Evolutionary conservation across 805 yeast species (phyloP).

Genomic region (Candida fluviatilis): DNA sequence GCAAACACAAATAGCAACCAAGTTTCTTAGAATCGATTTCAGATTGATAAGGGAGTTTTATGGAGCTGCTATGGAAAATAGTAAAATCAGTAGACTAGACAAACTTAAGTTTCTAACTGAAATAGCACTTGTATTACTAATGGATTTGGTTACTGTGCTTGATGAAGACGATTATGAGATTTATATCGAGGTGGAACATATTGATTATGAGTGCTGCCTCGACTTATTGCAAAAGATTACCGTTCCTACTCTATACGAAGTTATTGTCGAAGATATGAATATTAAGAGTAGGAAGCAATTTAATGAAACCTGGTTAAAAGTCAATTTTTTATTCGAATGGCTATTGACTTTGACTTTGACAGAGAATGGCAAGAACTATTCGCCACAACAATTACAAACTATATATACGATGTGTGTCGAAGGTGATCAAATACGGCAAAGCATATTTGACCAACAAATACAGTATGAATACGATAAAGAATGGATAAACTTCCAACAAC

Average conservation of each 20-base stretch:
- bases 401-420: not conserved
- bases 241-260: constrained; percentile 1
- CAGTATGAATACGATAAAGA: constrained; percentile 1
- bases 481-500: constrained; percentile 4
- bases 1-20: constrained; percentile 9
- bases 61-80: not conserved
- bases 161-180: constrained; percentile 1
- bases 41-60: constrained; percentile 13
- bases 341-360: constrained; percentile 11
- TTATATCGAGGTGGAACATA: not conserved
- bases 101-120: not conserved
- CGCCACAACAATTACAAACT: not conserved
- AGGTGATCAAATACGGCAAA: constrained; percentile 4
- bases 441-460: constrained; percentile 1
- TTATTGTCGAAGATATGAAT: constrained; percentile 18
- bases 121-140: not conserved
- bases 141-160: not conserved
- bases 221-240: constrained; percentile 7
- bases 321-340: constrained; percentile 21
- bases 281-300: constrained; percentile 14
- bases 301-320: constrained; percentile 20
- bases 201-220: not conserved
- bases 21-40: constrained; percentile 8
- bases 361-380: constrained; percentile 1
- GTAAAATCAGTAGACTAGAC: not conserved